phyloP scores from a whole-genome alignment of 2,329 filamentous ascomycete species.

The Drechslerella dactyloides region DNA sequence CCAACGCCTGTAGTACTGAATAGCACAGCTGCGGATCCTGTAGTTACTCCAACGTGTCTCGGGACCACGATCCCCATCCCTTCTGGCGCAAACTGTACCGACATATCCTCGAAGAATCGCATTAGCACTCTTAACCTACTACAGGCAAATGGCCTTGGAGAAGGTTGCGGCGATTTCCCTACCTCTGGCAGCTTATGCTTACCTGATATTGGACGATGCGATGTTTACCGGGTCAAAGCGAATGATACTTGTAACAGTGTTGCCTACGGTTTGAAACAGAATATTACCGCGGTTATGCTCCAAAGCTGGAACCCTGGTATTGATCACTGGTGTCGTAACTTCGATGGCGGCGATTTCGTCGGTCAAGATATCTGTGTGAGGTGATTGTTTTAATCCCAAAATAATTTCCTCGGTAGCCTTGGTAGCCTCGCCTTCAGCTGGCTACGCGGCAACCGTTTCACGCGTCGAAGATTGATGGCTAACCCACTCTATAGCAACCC shows the following conservation, averaged over 20 bases:
- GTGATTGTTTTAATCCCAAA: conserved; percentile 8
- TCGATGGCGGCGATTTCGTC: conserved; percentile 44
- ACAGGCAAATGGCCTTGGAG: conserved; percentile 52
- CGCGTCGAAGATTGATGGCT: conserved; percentile 9
- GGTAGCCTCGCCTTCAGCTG: conserved; percentile 5
- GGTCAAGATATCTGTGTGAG: conserved; percentile 53
- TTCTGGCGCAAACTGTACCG: conserved; percentile 37
- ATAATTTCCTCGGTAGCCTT: not conserved
- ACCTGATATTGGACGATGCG: conserved; percentile 51
- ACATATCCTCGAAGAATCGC: conserved; percentile 34
- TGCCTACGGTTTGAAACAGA: conserved; percentile 38
- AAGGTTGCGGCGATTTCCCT: conserved; percentile 52
- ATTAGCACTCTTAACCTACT: conserved; percentile 51
- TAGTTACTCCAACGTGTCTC: conserved; percentile 33
- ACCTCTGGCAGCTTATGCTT: conserved; percentile 52
- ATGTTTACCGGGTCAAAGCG: conserved; percentile 48
- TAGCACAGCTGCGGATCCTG: conserved; percentile 26
- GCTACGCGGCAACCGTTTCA: not conserved
- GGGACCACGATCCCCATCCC: conserved; percentile 33
- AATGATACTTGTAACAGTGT: conserved; percentile 53
- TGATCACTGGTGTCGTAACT: conserved; percentile 52
- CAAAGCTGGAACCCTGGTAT: conserved; percentile 54
- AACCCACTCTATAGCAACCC: conserved; percentile 22
- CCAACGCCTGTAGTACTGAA: conserved; percentile 36
- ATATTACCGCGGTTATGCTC: conserved; percentile 52